These are phyloP conservation scores for Xenoacremonium recifei DNA, from an alignment of 2,329 filamentous ascomycete genomes.

Conservation along the genomic window DNA sequence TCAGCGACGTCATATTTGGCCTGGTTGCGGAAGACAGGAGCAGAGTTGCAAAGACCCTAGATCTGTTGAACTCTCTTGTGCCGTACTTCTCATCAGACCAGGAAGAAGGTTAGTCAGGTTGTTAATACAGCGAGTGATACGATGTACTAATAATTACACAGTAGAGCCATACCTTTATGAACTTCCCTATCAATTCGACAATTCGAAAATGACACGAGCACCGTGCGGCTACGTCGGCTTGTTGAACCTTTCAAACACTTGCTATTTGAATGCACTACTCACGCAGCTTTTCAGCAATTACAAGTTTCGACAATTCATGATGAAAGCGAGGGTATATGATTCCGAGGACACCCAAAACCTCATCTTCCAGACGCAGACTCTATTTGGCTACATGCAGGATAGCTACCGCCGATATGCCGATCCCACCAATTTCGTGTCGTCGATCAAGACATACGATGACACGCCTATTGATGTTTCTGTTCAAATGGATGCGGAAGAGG, in stretches of 20 bases:
- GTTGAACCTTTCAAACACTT: conserved; percentile 92
- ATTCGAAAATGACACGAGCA: conserved; percentile 67
- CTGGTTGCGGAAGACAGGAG: conserved; percentile 51
- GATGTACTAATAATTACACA: conserved; percentile 11
- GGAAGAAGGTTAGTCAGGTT: conserved; percentile 39
- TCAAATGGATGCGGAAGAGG: conserved; percentile 98
- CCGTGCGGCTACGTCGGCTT: conserved; percentile 83
- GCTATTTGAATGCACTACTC: conserved; percentile 92
- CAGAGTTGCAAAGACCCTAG: conserved; percentile 52
- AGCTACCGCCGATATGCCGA: conserved; percentile 73
- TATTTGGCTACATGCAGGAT: conserved; percentile 87
- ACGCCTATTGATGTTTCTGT: conserved; percentile 78
- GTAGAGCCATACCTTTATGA: conserved; percentile 59
- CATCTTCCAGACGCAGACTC: conserved; percentile 71
- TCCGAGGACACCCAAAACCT: conserved; percentile 60
- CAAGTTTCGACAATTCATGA: conserved; percentile 80
- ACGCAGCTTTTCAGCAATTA: conserved; percentile 97
- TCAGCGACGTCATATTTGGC: conserved; percentile 59
- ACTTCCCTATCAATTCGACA: conserved; percentile 61
- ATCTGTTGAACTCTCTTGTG: conserved; percentile 32
- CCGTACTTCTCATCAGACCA: conserved; percentile 37
- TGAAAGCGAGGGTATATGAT: conserved; percentile 60
- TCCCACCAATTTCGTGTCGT: conserved; percentile 68
- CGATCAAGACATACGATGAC: conserved; percentile 81
- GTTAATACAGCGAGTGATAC: no score